phyloP scores from a whole-genome alignment of 1,284 basidiomycete species.

The Agaricales sp. region DNA sequence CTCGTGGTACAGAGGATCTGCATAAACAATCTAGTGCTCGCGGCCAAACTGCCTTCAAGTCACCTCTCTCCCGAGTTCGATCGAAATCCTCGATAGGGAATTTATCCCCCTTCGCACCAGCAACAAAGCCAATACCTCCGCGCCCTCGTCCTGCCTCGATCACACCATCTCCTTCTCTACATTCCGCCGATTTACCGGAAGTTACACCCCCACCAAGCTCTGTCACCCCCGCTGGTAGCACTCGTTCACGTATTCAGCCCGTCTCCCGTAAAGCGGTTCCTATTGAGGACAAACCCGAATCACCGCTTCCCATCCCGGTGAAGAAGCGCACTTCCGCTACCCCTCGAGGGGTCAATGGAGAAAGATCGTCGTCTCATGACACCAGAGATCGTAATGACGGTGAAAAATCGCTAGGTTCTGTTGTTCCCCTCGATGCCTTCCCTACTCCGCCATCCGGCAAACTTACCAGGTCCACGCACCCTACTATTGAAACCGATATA shows the following conservation, averaged over 20 bases:
- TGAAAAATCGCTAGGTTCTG: too few species aligned
- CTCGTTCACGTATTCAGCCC: background rate
- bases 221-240: conserved; percentile 4
- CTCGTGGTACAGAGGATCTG: conserved; percentile 20
- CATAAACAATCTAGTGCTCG: background rate
- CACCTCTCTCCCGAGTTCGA: background rate
- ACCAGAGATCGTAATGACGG: background rate
- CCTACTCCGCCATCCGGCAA: background rate
- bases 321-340: background rate
- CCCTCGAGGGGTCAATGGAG: background rate
- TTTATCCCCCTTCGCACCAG: conserved; percentile 23
- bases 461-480: background rate
- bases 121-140: conserved; percentile 47
- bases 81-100: too few species aligned
- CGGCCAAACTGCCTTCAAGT: too few species aligned
- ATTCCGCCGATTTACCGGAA: conserved; percentile 2
- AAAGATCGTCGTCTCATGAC: conserved; percentile 11
- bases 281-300: background rate
- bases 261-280: background rate
- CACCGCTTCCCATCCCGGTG: background rate
- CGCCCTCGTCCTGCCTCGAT: conserved; percentile 34
- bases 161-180: conserved; percentile 26
- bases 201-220: too few species aligned
- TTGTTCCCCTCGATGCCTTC: background rate
- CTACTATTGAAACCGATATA: background rate